Base-by-base conservation (phyloP, 1,284 basidiomycete genomes). In the Apiotrichum montevideense region DNA sequence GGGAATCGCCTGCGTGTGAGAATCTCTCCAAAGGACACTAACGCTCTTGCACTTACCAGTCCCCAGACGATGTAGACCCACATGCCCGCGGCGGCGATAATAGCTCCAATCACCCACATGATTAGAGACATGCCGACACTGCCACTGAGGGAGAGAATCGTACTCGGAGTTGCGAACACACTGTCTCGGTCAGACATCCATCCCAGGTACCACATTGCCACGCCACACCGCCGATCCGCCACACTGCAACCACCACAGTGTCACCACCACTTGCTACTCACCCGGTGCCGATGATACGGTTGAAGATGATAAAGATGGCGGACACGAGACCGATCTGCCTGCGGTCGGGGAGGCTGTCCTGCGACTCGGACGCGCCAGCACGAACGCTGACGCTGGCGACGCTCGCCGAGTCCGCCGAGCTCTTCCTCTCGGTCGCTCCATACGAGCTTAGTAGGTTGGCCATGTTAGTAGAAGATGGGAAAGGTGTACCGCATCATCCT, bases 11-110 rank as follows among this genome's bases (percentile, higher is more conserved):
- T 46, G 49, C 6, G 14, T 13, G 6, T 42, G 15, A 8, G 37
- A 39, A 13, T 13, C 13, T 39, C 8, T 39, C 8, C 21, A 21
- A 21, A 21, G 21, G 21, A 21, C 21, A 21, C 21, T 39, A 39
- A 13, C 37, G 37, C 37, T 7, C 13, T 39, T 8, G 7, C 37
- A 51, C 42, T 37, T 49, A 51, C 51, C 4, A 51, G 33, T 3
- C 63, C 63, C 51, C 61, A 59, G 21, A 64, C 65, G 21, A 68
- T 51, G 51, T 68, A 69, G 10, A 69, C 66, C 44, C 65, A 62
- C 43, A 67, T 63, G 41, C 68, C 67, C 2, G 64, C 63, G 4
- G 54, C 45, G 4, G 63, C 57, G 33, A 70, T 67, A 52, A 68
- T 42, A 1, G 61, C 37, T 47, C 66, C 66, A 39, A 70, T 62